Conservation (phyloP, 2,329 filamentous ascomycete genomes). For the Calonectria honghensis region DNA sequence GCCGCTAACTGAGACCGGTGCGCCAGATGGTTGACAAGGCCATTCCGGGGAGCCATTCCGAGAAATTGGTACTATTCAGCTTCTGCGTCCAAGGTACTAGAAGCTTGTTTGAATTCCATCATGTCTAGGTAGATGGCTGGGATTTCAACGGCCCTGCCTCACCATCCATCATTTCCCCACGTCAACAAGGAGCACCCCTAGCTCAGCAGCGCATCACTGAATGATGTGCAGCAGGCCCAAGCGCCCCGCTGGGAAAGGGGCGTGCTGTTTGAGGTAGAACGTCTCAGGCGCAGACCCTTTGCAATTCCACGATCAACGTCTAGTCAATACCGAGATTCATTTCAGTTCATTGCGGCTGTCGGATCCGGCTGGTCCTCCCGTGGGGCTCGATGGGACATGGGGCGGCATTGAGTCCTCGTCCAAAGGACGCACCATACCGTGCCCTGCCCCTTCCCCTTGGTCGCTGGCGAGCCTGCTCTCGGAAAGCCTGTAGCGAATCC, state of each 20-base stretch:
- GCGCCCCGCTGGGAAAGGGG: conserved; percentile 47
- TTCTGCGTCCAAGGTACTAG: conserved; percentile 10
- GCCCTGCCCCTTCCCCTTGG: background rate
- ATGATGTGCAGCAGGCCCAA: conserved; percentile 56
- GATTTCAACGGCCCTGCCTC: conserved; percentile 33
- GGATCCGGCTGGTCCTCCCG: conserved; percentile 36
- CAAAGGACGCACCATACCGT: conserved; percentile 38
- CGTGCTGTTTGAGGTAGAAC: conserved; percentile 44
- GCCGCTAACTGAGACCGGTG: conserved; percentile 48
- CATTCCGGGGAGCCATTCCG: conserved; percentile 44
- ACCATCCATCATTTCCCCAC: conserved; percentile 47
- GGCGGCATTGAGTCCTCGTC: conserved; percentile 37
- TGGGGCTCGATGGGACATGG: conserved; percentile 31
- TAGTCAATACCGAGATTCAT: conserved; percentile 23
- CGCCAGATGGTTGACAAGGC: conserved; percentile 43
- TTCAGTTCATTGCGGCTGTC: conserved; percentile 26
- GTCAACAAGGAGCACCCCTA: conserved; percentile 46
- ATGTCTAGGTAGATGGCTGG: conserved; percentile 22
- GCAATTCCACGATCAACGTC: conserved; percentile 41
- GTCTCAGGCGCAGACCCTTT: conserved; percentile 43
- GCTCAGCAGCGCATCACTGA: conserved; percentile 45
- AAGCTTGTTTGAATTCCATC: conserved; percentile 18
- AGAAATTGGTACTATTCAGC: conserved; percentile 42
- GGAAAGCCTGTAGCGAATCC: conserved; percentile 34
- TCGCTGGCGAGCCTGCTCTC: conserved; percentile 19